Percentiles rank a stretch among this genome's conserved stretches.
Conservation (phyloP, 2,329 filamentous ascomycete species). For the Colletotrichum tanaceti region DNA sequence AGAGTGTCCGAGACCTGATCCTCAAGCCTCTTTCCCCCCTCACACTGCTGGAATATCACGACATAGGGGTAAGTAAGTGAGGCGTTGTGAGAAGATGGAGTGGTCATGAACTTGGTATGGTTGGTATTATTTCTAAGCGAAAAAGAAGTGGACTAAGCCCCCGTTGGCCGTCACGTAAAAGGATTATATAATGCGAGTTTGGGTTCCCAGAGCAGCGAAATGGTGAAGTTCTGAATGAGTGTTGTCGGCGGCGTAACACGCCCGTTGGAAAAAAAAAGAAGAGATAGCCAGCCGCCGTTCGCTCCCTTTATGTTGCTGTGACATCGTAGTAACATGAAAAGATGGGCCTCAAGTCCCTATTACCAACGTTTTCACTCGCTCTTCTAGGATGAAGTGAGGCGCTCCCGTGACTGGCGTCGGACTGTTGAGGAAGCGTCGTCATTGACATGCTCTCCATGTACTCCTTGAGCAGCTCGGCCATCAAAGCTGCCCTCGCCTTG, state of each 20-base stretch:
- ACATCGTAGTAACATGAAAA: constrained; percentile 41
- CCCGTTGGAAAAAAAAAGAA: no score
- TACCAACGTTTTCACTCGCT: constrained; percentile 23
- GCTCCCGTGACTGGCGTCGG: not conserved
- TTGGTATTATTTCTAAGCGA: not conserved
- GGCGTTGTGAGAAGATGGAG: no score
- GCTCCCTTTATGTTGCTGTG: constrained; percentile 1
- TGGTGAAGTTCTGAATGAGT: not conserved
- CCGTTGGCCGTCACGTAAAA: not conserved
- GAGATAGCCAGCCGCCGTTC: no score
- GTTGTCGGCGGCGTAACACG: not conserved
- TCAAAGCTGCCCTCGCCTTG: constrained; percentile 32
- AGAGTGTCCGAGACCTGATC: no score
- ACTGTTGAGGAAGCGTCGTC: not conserved
- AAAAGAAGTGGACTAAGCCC: no score
- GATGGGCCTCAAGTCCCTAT: constrained; percentile 32
- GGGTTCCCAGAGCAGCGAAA: not conserved
- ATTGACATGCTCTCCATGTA: constrained; percentile 32
- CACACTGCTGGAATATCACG: no score
- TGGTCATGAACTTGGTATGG: not conserved
- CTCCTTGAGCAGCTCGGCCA: constrained; percentile 35
- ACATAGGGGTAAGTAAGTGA: no score
- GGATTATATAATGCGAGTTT: not conserved
- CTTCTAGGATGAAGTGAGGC: constrained; percentile 11
- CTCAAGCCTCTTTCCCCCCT: no score